Conservation (phyloP, 2,329 filamentous ascomycete species). For the Botrytis tulipae region DNA sequence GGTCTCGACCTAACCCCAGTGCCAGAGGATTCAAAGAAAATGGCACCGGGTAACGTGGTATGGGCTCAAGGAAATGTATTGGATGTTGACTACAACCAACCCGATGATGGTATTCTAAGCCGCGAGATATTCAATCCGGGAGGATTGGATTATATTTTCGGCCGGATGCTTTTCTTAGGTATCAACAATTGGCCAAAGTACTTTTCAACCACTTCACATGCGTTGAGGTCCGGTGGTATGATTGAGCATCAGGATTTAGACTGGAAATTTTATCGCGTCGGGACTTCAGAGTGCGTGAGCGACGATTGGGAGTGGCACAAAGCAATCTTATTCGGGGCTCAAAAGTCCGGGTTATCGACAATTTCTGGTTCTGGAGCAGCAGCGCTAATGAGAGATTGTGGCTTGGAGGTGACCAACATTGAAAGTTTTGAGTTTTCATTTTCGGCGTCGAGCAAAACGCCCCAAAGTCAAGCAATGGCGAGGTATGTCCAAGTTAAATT, state of each 20-base stretch:
- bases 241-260: conserved; percentile 22
- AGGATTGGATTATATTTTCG: conserved; percentile 15
- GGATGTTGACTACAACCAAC: conserved; percentile 3
- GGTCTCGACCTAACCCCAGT: conserved; percentile 15
- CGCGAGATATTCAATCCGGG: conserved; percentile 10
- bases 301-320: conserved; percentile 16
- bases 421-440: conserved; percentile 20
- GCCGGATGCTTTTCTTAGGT: conserved; percentile 18
- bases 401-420: background rate
- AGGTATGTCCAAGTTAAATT: conserved; percentile 19
- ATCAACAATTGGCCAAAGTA: conserved; percentile 15
- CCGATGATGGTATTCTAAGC: background rate
- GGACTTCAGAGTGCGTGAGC: conserved; percentile 3
- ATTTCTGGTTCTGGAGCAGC: background rate
- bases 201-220: conserved; percentile 8
- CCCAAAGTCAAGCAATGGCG: conserved; percentile 14
- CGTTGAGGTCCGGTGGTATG: conserved; percentile 6
- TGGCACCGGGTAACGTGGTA: conserved; percentile 8
- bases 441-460: conserved; percentile 5
- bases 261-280: conserved; percentile 19
- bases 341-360: conserved; percentile 9
- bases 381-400: background rate
- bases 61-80: conserved; percentile 17
- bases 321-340: background rate
- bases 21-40: background rate